Conservation (phyloP, 768 basidiomycete genomes). For the Boletus rex-veris region DNA sequence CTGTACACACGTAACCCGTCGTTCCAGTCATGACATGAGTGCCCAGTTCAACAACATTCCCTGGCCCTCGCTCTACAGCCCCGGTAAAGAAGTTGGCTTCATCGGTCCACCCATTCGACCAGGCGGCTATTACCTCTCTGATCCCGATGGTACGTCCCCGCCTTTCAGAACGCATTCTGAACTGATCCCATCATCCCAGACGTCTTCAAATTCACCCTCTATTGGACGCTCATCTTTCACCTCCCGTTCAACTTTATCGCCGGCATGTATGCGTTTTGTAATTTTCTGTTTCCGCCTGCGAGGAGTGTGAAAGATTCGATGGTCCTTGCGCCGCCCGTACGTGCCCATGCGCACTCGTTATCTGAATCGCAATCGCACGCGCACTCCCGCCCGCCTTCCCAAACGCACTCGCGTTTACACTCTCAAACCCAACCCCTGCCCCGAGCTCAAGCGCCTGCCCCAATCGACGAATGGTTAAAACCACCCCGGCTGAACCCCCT, state of each 20-base stretch:
- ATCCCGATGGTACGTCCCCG: constrained; percentile 28
- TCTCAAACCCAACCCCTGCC: neutral
- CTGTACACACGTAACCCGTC: too few relatives aligned
- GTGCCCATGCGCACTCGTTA: neutral
- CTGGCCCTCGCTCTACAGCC: constrained; percentile 40
- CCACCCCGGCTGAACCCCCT: constrained; percentile 29
- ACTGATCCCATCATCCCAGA: constrained; percentile 23
- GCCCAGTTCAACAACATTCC: constrained; percentile 20
- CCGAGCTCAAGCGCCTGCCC: neutral
- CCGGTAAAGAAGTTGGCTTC: constrained; percentile 33
- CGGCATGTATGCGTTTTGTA: constrained; percentile 41
- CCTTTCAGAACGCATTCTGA: too few relatives aligned
- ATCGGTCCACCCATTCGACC: constrained; percentile 27
- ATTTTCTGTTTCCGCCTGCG: constrained; percentile 37
- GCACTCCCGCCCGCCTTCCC: neutral
- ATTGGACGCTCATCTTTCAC: constrained; percentile 47
- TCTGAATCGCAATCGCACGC: neutral
- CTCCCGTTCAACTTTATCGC: constrained; percentile 39
- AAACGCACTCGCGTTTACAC: neutral
- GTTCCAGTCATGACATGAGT: neutral
- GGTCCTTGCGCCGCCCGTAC: neutral
- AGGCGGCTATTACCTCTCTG: constrained; percentile 34
- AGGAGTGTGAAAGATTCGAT: constrained; percentile 7
- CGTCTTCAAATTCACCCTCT: constrained; percentile 44
- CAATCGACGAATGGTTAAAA: constrained; percentile 9